Evolutionary conservation across 495 filamentous ascomycete genomes (phyloP), one percentile per base, ranked within the genome.

Genomic region (Jackrogersella minutella): DNA sequence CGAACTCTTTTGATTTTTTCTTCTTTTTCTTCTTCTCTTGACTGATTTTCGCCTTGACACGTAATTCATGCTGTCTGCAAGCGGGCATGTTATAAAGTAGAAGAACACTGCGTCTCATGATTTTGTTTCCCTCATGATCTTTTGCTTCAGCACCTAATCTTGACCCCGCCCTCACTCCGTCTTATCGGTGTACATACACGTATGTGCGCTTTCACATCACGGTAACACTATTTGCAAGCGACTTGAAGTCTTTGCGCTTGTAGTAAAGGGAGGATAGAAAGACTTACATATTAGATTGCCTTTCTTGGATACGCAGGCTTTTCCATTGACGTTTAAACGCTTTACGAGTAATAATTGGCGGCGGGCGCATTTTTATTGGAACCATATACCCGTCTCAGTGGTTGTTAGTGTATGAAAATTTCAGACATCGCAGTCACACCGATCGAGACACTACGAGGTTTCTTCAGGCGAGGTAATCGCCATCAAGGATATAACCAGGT

Each of bases 211-310:
- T 24, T 28, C 7, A n/a, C 39, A 26, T 61, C 19, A 65, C 68
- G 61, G 57, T 73, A 73, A 71, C 76, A 77, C 69, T 51, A 49
- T 65, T 61, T 64, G 78, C 80, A 80, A 71, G 82, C 83, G 83
- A 85, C 83, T 85, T 85, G 67, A 75, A 82, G 83, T 85, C 83
- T 85, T 85, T 85, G 83, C 83, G 83, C 81, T 85, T 82, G 79
- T 77, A 81, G 52, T 62, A 72, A 52, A 74, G 80, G 78, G 76
- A 74, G 72, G 74, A 72, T 67, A 82, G 81, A 85, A 85, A 85
- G 83, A 84, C 83, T 85, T 80, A 68, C 50, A 43, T 0, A 19
- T 54, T 61, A 37, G 46, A 36, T 44, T 26, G 28, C 17, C 9
- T 9, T 30, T 58, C 37, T 26, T 26, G 28, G 56, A 62, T 47